Percentiles rank a stretch among this genome's conserved stretches.
phyloP scores from a whole-genome alignment of 441 rosid species.

The Manihot esculenta region DNA sequence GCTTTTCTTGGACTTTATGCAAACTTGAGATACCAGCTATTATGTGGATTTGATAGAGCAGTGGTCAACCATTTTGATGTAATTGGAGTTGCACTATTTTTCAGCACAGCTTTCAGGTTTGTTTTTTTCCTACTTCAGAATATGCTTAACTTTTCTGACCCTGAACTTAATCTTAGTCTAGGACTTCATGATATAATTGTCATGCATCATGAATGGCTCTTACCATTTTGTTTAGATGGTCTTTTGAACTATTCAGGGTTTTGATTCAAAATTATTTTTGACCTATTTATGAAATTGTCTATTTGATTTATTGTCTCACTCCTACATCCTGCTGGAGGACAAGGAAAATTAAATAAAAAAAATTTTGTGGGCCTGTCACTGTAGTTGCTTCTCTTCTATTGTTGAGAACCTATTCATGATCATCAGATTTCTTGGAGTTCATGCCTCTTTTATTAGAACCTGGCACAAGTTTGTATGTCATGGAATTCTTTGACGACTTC shows the following conservation, averaged over 20 bases:
- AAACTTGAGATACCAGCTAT: constrained; percentile 81
- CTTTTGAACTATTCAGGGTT: not conserved
- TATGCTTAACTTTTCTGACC: not conserved
- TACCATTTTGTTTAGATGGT: not conserved
- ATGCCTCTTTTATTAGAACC: not conserved
- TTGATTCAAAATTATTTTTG: not conserved
- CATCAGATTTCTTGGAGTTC: not conserved
- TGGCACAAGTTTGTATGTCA: not conserved
- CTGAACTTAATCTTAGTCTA: not conserved
- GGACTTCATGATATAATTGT: not conserved
- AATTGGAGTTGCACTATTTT: constrained; percentile 83
- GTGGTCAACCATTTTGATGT: constrained; percentile 83
- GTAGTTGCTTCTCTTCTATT: not conserved
- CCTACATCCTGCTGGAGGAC: too few species aligned
- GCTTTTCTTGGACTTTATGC: constrained; percentile 93
- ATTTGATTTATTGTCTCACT: too few species aligned
- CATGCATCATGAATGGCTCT: not conserved
- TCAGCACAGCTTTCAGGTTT: constrained; percentile 85
- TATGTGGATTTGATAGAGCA: constrained; percentile 78
- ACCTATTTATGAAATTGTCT: too few species aligned
- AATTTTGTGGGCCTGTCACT: not conserved
- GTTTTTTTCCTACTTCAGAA: constrained; percentile 22
- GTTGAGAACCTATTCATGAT: not conserved
- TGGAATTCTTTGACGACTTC: not conserved
- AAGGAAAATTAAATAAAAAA: too few species aligned